Evolutionary conservation across 2,329 filamentous ascomycete genomes (phyloP).

Genomic region (Paecilomyces sp.): DNA sequence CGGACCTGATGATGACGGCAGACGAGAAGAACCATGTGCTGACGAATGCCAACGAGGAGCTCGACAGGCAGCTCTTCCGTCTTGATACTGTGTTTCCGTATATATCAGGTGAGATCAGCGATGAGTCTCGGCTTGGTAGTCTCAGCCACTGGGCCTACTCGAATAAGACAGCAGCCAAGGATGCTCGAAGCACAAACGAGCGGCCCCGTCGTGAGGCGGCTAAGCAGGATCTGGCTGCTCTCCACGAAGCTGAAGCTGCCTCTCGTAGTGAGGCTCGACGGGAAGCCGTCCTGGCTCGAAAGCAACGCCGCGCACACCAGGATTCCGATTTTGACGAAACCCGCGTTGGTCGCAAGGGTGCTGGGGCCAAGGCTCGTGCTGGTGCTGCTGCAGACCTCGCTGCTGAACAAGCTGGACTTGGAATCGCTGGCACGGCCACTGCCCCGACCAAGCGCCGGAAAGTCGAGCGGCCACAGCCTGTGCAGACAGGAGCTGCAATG

Average conservation of each 20-base stretch:
- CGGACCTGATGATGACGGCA: conserved; percentile 79
- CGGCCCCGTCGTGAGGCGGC: conserved; percentile 72
- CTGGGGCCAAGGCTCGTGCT: conserved; percentile 44
- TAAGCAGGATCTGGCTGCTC: conserved; percentile 57
- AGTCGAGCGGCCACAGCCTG: conserved; percentile 58
- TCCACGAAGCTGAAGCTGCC: conserved; percentile 75
- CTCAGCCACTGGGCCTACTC: conserved; percentile 92
- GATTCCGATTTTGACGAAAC: conserved; percentile 75
- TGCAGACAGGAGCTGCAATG: conserved; percentile 28
- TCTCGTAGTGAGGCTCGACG: conserved; percentile 78
- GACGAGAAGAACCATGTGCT: conserved; percentile 99
- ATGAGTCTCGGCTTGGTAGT: conserved; percentile 89
- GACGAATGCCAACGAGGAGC: conserved; percentile 81
- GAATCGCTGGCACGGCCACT: conserved; percentile 52
- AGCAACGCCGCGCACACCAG: conserved; percentile 62
- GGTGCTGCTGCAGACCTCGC: conserved; percentile 11
- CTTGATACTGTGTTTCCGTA: conserved; percentile 83
- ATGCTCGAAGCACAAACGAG: conserved; percentile 54
- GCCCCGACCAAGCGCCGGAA: conserved; percentile 68
- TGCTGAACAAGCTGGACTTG: conserved; percentile 43
- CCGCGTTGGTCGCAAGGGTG: conserved; percentile 50
- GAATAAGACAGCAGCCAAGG: conserved; percentile 59
- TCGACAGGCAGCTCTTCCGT: conserved; percentile 75
- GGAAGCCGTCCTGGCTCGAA: conserved; percentile 71
- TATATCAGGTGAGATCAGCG: conserved; percentile 82